Evolutionary conservation across 164 flowering plant genomes (phyloP).

Genomic region (Dillenia turbinata): DNA sequence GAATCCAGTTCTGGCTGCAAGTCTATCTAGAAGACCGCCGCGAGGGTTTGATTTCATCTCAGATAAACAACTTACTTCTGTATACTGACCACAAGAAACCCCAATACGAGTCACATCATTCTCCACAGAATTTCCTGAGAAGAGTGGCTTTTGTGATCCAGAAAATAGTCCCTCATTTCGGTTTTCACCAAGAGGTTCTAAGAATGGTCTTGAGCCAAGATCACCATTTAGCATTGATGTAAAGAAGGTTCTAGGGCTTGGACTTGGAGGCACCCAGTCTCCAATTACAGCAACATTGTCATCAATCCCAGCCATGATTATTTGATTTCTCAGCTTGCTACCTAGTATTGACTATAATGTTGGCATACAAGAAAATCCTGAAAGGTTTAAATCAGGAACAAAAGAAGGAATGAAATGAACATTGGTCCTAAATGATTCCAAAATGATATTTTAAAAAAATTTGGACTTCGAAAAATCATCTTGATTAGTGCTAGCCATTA

Average conservation of each 20-base stretch:
- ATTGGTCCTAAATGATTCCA: too few relatives aligned
- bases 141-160: constrained; percentile 18
- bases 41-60: constrained; percentile 35
- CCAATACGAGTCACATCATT: constrained; percentile 14
- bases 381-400: too few relatives aligned
- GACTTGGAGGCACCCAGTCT: constrained; percentile 66
- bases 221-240: constrained; percentile 40
- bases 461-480: too few relatives aligned
- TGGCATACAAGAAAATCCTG: too few relatives aligned
- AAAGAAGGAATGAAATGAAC: too few relatives aligned
- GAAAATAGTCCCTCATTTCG: constrained; percentile 14
- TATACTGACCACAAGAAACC: constrained; percentile 16
- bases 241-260: constrained; percentile 52
- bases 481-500: too few relatives aligned
- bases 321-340: constrained; percentile 2
- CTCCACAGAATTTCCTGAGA: constrained; percentile 8
- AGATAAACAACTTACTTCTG: constrained; percentile 16
- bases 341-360: too few relatives aligned
- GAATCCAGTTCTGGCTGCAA: constrained; percentile 87
- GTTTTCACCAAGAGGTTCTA: constrained; percentile 23
- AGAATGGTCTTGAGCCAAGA: constrained; percentile 24
- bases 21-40: constrained; percentile 65
- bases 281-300: constrained; percentile 57
- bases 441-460: too few relatives aligned
- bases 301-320: constrained; percentile 52